Evolutionary conservation across 768 basidiomycete species (phyloP).

Genomic region (Podaxis sp.): DNA sequence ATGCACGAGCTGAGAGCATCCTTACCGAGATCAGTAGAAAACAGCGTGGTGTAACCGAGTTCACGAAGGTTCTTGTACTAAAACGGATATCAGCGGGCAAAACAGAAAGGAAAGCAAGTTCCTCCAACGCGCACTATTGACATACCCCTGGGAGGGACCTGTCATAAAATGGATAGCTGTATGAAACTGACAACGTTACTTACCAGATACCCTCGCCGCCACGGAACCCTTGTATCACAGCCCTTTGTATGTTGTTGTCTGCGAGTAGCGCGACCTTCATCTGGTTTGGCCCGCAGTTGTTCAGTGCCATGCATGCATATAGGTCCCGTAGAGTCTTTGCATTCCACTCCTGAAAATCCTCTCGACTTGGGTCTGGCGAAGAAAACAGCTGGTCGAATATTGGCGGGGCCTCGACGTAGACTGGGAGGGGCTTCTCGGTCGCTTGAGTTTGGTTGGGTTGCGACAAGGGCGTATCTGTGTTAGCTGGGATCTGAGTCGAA

Average conservation of each 20-base stretch:
- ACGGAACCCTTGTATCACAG: conserved; percentile 17
- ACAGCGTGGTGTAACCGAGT: conserved; percentile 25
- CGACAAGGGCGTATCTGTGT: background rate
- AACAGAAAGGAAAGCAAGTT: background rate
- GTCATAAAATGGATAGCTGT: background rate
- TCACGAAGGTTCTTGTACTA: conserved; percentile 24
- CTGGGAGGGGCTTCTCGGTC: background rate
- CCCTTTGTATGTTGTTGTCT: conserved; percentile 24
- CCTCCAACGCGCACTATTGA: conserved; percentile 22
- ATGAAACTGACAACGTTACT: background rate
- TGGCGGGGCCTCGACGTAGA: conserved; percentile 7
- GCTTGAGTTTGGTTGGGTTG: background rate
- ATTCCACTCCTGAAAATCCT: conserved; percentile 29
- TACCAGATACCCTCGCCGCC: conserved; percentile 31
- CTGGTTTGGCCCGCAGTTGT: conserved; percentile 31
- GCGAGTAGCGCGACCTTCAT: conserved; percentile 31
- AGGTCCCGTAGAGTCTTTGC: conserved; percentile 23
- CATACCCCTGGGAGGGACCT: conserved; percentile 19
- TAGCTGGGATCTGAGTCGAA: too few relatives aligned
- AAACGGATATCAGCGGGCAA: background rate
- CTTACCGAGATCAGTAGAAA: conserved; percentile 25
- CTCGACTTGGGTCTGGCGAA: conserved; percentile 16
- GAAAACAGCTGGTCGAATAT: conserved; percentile 17
- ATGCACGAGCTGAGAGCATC: background rate
- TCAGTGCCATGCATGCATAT: conserved; percentile 25